Base-by-base conservation (phyloP, 805 yeast species). In the Debaryomyces castellii region DNA sequence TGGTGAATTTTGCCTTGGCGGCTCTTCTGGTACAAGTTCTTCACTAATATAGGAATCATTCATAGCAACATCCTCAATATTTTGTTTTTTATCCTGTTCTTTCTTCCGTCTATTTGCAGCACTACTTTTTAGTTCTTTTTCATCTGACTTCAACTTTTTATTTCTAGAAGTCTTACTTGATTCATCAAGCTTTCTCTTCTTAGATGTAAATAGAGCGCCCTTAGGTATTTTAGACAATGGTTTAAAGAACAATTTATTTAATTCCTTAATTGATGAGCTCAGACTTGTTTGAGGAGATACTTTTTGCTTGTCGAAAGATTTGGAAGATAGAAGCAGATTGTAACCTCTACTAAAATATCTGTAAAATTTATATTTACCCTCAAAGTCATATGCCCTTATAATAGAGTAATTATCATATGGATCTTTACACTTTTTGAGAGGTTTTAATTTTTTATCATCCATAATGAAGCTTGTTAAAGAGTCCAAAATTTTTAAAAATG, bases 291-390 rank as follows among this genome's bases (percentile, higher is more conserved):
- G n/a, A 20, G 24, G 2, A 3, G 3, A 44, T 16, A 44, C 24
- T 40, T 49, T 40, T 25, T 16, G 11, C 9, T 33, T 22, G 3
- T 22, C 35, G 20, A 28, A 21, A 12, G n/a, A 9, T 30, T 28
- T 37, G 3, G 39, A 37, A 17, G 22, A 35, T 28, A 45, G 28
- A 11, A 35, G 28, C 2, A 20, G 39, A 5, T 30, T 2, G 30
- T 18, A 12, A 41, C 5, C 16, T 30, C 9, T 43, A 36, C 41
- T 54, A 44, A 58, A 69, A 53, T 86, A 82, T 34, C 95, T 71
- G 62, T 80, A 87, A 52, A 81, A 87, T 56, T 87, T 85, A 47
- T 76, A 73, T 51, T 89, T 82, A 0, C 96, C 95, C 48, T 81
- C 82, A 52, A 81, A 82, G 57, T 87, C 95, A 48, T 81, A 80